Evolutionary conservation across 2,329 filamentous ascomycete genomes (phyloP).

Genomic region (Coniella vitis): DNA sequence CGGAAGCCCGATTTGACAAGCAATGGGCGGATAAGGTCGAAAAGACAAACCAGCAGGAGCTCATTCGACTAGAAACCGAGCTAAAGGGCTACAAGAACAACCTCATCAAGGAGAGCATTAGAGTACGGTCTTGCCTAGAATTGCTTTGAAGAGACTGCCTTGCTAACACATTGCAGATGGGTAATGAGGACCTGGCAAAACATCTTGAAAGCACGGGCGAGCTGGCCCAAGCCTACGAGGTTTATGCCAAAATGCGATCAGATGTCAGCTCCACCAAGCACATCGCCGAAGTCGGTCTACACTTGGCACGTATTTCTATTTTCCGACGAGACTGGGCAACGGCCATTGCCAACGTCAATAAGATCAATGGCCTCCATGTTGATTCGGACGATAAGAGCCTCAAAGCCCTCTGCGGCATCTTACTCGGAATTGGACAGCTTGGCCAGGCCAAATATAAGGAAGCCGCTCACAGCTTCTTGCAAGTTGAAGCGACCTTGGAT

Average conservation of each 20-base stretch:
- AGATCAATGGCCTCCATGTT: conserved; percentile 50
- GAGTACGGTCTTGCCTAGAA: conserved; percentile 46
- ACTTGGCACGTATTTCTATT: conserved; percentile 68
- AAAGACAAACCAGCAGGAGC: conserved; percentile 61
- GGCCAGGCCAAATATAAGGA: conserved; percentile 43
- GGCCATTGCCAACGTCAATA: conserved; percentile 53
- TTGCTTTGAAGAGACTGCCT: background rate
- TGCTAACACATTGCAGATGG: conserved; percentile 57
- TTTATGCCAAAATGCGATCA: conserved; percentile 81
- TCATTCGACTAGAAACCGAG: conserved; percentile 71
- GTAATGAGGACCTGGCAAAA: conserved; percentile 82
- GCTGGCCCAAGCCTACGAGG: conserved; percentile 63
- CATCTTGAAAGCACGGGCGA: conserved; percentile 78
- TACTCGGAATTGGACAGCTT: conserved; percentile 44
- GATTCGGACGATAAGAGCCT: conserved; percentile 39
- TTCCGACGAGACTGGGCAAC: conserved; percentile 72
- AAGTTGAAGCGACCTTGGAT: conserved; percentile 46
- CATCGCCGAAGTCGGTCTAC: conserved; percentile 73
- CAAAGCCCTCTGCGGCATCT: conserved; percentile 45
- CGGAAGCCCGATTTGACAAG: conserved; percentile 59
- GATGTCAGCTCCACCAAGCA: conserved; percentile 81
- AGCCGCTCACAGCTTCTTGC: conserved; percentile 67
- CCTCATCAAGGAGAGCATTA: conserved; percentile 91
- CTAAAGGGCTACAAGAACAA: conserved; percentile 95
- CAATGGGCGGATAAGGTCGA: conserved; percentile 69